A percentile compares a stretch with the other conserved stretches of the same genome.
These are phyloP conservation scores for Peronospora destructor DNA, from an alignment of 352 stramenopile genomes.

Conservation along the genomic window DNA sequence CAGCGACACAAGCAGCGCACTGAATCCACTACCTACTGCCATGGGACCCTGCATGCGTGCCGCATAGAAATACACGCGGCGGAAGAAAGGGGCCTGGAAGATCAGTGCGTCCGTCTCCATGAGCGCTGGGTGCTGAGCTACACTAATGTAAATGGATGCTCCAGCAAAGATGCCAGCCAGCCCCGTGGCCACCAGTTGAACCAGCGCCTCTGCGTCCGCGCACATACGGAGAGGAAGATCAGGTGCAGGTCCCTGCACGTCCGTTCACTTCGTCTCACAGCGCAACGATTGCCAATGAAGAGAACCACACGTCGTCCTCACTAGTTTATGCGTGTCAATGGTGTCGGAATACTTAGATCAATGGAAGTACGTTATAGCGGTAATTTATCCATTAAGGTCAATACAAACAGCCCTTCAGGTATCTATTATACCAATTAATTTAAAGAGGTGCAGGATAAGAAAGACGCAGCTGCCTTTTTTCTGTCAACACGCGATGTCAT, in stretches of 20 bases:
- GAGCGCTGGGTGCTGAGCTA: constrained; percentile 67
- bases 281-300: constrained; percentile 3
- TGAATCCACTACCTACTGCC: constrained; percentile 45
- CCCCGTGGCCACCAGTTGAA: constrained; percentile 49
- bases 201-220: constrained; percentile 50
- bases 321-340: constrained; percentile 3
- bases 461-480: no score
- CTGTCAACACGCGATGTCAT: no score
- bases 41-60: constrained; percentile 56
- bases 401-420: no score
- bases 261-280: neutral
- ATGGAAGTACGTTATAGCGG: no score
- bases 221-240: constrained; percentile 18
- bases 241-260: neutral
- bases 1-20: constrained; percentile 40
- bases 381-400: no score
- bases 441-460: no score
- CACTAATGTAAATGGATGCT: constrained; percentile 57
- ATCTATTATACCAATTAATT: no score
- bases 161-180: constrained; percentile 65
- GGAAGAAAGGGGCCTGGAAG: constrained; percentile 71
- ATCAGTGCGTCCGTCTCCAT: constrained; percentile 44
- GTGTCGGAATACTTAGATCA: neutral
- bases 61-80: constrained; percentile 73
- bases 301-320: neutral